phyloP scores from a whole-genome alignment of 148 eudicot species.

The Persicaria tinctoria region DNA sequence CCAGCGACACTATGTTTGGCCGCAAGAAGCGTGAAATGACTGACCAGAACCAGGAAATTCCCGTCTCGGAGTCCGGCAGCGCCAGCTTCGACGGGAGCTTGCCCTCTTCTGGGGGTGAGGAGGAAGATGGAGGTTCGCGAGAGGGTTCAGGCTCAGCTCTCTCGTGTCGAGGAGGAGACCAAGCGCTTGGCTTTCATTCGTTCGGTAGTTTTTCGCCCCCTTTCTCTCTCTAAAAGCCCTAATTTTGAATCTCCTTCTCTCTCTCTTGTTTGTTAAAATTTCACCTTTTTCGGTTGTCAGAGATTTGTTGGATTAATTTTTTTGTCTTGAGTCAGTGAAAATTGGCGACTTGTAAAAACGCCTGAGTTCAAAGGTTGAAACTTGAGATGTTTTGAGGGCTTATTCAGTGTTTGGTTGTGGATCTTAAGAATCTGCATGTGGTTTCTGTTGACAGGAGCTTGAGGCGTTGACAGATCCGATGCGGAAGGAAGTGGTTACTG shows the following conservation, averaged over 20 bases:
- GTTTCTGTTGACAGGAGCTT: constrained; percentile 44
- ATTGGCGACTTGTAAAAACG: too few species aligned
- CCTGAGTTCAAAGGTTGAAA: too few species aligned
- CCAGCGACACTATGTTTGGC: neutral
- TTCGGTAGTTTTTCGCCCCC: constrained; percentile 34
- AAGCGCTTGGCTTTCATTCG: constrained; percentile 72
- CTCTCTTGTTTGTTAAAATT: neutral
- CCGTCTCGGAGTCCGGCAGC: constrained; percentile 44
- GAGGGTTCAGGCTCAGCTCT: constrained; percentile 72
- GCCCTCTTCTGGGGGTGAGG: constrained; percentile 29
- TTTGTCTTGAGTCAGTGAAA: too few species aligned
- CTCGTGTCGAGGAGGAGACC: constrained; percentile 82
- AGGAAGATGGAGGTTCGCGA: constrained; percentile 79
- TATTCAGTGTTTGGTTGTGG: neutral
- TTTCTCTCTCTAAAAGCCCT: neutral
- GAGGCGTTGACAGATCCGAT: constrained; percentile 73
- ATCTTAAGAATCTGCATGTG: neutral
- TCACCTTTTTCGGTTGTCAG: neutral
- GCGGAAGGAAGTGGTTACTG: constrained; percentile 75
- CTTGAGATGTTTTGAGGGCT: neutral
- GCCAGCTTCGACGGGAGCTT: constrained; percentile 47
- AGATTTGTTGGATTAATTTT: too few species aligned
- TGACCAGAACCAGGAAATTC: constrained; percentile 29
- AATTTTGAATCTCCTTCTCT: neutral
- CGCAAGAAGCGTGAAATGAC: constrained; percentile 17